Evolutionary conservation across 148 eudicot genomes (phyloP).

Genomic region (Fagopyrum homotropicum): DNA sequence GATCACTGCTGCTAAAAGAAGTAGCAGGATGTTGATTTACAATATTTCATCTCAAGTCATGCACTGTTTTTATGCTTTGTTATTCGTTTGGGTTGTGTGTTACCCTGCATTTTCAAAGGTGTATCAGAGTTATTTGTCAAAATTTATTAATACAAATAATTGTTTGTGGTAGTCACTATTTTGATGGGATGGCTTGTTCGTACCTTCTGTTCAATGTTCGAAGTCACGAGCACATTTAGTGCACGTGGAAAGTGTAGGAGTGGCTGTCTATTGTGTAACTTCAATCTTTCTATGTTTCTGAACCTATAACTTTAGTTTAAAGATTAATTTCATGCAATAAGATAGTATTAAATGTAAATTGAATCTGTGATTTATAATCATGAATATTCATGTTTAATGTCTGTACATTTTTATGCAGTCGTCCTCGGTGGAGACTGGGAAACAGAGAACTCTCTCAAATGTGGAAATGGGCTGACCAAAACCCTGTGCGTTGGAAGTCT

Average conservation of each 20-base stretch:
- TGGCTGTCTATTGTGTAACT: not conserved
- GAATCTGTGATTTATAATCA: not conserved
- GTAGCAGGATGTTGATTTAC: not conserved
- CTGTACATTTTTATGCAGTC: slow-evolving; percentile 33
- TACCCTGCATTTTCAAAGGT: not conserved
- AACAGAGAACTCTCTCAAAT: slow-evolving; percentile 93
- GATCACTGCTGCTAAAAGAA: not conserved
- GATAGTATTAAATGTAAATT: not conserved
- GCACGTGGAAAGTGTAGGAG: not conserved
- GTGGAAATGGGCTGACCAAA: slow-evolving; percentile 98
- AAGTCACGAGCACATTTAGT: not conserved
- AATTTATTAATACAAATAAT: not conserved
- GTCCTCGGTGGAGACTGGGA: slow-evolving; percentile 92
- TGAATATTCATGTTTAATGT: not conserved
- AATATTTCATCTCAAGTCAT: not conserved
- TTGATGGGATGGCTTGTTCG: not conserved
- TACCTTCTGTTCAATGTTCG: not conserved
- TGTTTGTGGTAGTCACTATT: not conserved
- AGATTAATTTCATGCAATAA: not conserved
- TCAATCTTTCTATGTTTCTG: not conserved
- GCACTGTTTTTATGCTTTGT: not conserved
- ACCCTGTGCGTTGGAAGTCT: slow-evolving; percentile 46
- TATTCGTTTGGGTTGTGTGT: not conserved
- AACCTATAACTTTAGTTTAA: not conserved
- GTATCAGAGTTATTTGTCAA: not conserved